Conservation (phyloP, 1,284 basidiomycete species). For the Ceratobasidium sp. region DNA sequence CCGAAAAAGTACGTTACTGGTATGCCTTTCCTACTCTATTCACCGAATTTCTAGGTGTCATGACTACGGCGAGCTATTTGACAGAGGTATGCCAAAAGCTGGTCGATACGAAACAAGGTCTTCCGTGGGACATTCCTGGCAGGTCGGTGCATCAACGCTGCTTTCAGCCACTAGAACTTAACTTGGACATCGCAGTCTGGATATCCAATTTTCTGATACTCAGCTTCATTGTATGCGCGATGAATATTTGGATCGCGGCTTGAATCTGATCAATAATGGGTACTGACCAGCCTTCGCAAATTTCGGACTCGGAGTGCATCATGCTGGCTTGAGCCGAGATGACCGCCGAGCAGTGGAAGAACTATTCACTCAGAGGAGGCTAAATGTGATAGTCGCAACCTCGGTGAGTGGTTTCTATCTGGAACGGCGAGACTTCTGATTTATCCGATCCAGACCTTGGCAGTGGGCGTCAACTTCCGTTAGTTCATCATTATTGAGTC, state of each 20-base stretch:
- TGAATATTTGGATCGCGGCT: background rate
- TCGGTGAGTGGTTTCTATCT: slow-evolving; percentile 58
- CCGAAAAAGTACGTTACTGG: slow-evolving; percentile 66
- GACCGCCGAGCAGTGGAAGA: slow-evolving; percentile 77
- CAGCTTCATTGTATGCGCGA: slow-evolving; percentile 61
- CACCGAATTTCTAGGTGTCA: slow-evolving; percentile 58
- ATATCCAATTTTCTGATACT: slow-evolving; percentile 66
- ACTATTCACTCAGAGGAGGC: slow-evolving; percentile 66
- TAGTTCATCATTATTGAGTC: slow-evolving; percentile 46
- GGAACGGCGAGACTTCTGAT: background rate
- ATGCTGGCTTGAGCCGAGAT: slow-evolving; percentile 78
- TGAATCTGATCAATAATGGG: background rate
- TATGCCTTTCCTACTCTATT: background rate
- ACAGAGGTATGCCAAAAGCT: slow-evolving; percentile 72
- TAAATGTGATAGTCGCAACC: slow-evolving; percentile 76
- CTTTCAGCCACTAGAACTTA: background rate
- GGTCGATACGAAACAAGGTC: slow-evolving; percentile 55
- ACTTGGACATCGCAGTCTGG: slow-evolving; percentile 53
- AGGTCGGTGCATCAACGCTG: slow-evolving; percentile 52
- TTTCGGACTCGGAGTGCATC: slow-evolving; percentile 82
- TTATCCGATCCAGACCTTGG: slow-evolving; percentile 66
- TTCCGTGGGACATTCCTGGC: slow-evolving; percentile 70
- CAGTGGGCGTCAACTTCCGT: slow-evolving; percentile 90
- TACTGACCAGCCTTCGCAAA: slow-evolving; percentile 46
- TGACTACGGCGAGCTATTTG: slow-evolving; percentile 75